phyloP scores from a whole-genome alignment of 208 protist genomes.

The Trypanosoma rangeli region DNA sequence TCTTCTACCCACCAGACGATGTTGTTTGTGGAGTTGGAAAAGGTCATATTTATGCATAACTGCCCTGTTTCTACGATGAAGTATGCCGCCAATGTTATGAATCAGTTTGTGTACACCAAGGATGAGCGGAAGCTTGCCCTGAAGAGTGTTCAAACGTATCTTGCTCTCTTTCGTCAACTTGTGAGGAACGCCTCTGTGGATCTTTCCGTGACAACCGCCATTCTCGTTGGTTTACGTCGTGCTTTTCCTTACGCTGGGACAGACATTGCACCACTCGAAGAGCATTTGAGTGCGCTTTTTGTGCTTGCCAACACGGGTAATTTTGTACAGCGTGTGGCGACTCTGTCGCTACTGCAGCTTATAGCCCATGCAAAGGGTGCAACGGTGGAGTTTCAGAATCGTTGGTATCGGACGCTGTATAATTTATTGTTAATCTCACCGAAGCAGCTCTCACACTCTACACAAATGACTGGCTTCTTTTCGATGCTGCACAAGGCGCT shows the following conservation, averaged over 20 bases:
- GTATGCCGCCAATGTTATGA: slow-evolving; percentile 90
- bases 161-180: slow-evolving; percentile 86
- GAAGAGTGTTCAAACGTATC: slow-evolving; percentile 88
- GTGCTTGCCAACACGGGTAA: slow-evolving; percentile 84
- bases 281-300: slow-evolving; percentile 90
- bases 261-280: slow-evolving; percentile 74
- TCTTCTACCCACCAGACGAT: slow-evolving; percentile 82
- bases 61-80: slow-evolving; percentile 87
- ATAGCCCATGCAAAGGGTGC: slow-evolving; percentile 75
- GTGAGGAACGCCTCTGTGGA: slow-evolving; percentile 62
- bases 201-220: slow-evolving; percentile 86
- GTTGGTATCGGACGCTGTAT: slow-evolving; percentile 92
- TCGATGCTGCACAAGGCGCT: slow-evolving; percentile 89
- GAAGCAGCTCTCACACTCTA: slow-evolving; percentile 86
- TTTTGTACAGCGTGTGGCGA: slow-evolving; percentile 88
- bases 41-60: slow-evolving; percentile 90
- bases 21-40: slow-evolving; percentile 90
- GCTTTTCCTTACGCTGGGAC: slow-evolving; percentile 91
- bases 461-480: slow-evolving; percentile 91
- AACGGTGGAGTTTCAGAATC: slow-evolving; percentile 61
- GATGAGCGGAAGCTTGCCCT: slow-evolving; percentile 88
- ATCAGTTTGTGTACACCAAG: slow-evolving; percentile 92
- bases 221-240: slow-evolving; percentile 87
- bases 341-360: slow-evolving; percentile 85
- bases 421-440: slow-evolving; percentile 85